These are phyloP conservation scores for Agrostemma githago DNA, from an alignment of 148 eudicot genomes.

Conservation along the genomic window DNA sequence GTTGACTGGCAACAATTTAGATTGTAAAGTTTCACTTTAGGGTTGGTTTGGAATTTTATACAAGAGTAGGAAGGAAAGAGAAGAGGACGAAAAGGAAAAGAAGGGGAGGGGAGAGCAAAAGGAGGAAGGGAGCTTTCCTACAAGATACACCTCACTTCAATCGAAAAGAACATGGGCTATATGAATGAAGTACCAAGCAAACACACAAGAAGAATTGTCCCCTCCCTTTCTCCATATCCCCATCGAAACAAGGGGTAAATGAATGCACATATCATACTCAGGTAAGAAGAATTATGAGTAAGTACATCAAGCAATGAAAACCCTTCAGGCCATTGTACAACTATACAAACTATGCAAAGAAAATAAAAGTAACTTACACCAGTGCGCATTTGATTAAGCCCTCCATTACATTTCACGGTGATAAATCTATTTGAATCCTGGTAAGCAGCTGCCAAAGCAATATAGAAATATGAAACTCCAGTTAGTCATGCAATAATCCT, in stretches of 20 bases:
- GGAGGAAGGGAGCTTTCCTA: neutral
- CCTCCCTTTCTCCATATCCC: neutral
- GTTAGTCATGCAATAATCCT: slow-evolving; percentile 1
- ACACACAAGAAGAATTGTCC: neutral
- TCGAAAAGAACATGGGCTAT: no score
- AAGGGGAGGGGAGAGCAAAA: neutral
- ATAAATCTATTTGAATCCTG: slow-evolving; percentile 53
- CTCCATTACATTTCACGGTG: slow-evolving; percentile 86
- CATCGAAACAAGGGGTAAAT: neutral
- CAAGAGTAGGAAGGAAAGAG: neutral
- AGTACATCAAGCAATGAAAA: neutral
- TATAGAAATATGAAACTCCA: slow-evolving; percentile 8
- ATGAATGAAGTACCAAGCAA: neutral
- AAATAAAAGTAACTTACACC: slow-evolving; percentile 53
- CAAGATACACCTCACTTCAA: no score
- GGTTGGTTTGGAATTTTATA: neutral
- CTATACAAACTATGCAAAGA: slow-evolving; percentile 12
- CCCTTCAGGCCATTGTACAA: neutral
- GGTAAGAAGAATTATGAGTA: neutral
- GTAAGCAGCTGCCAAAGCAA: slow-evolving; percentile 38
- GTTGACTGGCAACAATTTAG: neutral
- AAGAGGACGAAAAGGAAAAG: no score
- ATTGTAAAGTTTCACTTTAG: neutral
- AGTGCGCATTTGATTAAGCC: slow-evolving; percentile 91
- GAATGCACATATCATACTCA: neutral